A percentile compares a stretch with the other conserved stretches of the same genome.
Evolutionary conservation across 208 protist genomes (phyloP).

Genomic region (Leishmania arabica): DNA sequence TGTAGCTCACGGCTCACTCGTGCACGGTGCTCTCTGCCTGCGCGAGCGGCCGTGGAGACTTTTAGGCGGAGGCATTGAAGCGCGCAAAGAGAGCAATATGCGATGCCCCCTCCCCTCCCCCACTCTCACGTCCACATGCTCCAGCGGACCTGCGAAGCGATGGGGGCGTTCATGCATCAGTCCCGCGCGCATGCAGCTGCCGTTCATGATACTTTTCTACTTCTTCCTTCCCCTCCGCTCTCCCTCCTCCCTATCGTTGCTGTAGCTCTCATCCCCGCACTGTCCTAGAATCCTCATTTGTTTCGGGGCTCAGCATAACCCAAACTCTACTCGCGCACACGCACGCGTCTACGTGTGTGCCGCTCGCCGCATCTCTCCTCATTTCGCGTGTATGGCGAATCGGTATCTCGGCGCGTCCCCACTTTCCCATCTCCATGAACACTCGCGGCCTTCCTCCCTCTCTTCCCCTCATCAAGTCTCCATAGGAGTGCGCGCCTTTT

Average conservation of each 20-base stretch:
- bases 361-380: not conserved
- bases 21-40: not conserved
- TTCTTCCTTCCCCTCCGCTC: not conserved
- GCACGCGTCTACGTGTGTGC: not conserved
- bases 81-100: not conserved
- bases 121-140: too few species aligned
- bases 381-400: not conserved
- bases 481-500: not conserved
- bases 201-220: not conserved
- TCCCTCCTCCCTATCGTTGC: not conserved
- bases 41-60: not conserved
- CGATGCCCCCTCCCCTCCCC: not conserved
- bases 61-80: not conserved
- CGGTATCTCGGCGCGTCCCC: not conserved
- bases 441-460: not conserved
- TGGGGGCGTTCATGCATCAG: too few species aligned
- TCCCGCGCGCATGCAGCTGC: not conserved
- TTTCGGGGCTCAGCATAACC: not conserved
- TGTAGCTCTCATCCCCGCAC: not conserved
- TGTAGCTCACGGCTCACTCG: not conserved
- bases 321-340: not conserved
- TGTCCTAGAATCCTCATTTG: not conserved
- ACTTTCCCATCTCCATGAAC: not conserved
- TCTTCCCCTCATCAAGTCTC: not conserved
- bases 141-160: not conserved